phyloP scores from a whole-genome alignment of 2,329 filamentous ascomycete genomes.

The Penicillium capsulatum region DNA sequence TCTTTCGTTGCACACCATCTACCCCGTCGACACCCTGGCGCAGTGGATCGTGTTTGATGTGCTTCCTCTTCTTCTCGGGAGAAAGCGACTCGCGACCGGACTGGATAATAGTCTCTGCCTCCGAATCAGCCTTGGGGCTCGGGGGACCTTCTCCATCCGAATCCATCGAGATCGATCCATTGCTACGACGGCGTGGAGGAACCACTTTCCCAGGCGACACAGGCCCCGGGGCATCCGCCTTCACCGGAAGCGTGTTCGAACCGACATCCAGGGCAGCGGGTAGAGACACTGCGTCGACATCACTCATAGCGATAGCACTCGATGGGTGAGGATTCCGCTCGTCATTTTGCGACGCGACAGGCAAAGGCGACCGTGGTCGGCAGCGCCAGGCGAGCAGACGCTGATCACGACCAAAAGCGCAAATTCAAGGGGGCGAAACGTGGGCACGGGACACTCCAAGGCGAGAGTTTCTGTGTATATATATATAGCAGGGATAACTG shows the following conservation, averaged over 20 bases:
- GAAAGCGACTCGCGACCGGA: constrained; percentile 44
- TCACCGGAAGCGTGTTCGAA: constrained; percentile 32
- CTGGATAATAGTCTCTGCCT: constrained; percentile 49
- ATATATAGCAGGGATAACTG: constrained; percentile 2
- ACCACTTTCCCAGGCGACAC: constrained; percentile 22
- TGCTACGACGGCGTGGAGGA: constrained; percentile 17
- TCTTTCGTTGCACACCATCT: constrained; percentile 30
- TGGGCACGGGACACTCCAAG: constrained; percentile 7
- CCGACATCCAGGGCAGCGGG: constrained; percentile 37
- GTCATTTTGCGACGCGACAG: constrained; percentile 44
- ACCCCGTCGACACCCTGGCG: constrained; percentile 23
- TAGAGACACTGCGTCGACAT: constrained; percentile 42
- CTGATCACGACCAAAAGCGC: constrained; percentile 29
- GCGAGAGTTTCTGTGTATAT: constrained; percentile 4
- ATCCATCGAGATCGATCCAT: constrained; percentile 25
- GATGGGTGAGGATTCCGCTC: constrained; percentile 38
- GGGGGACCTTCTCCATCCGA: constrained; percentile 32
- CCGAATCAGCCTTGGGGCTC: constrained; percentile 45
- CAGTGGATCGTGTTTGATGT: constrained; percentile 37
- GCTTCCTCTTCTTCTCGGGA: constrained; percentile 45
- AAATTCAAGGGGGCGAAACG: constrained; percentile 10
- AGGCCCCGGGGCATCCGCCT: constrained; percentile 28
- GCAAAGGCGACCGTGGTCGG: constrained; percentile 26
- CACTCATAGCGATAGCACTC: constrained; percentile 47
- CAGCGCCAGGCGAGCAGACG: constrained; percentile 35